These are phyloP conservation scores for Litchi chinensis DNA, from an alignment of 345 rosid species.

Conservation along the genomic window DNA sequence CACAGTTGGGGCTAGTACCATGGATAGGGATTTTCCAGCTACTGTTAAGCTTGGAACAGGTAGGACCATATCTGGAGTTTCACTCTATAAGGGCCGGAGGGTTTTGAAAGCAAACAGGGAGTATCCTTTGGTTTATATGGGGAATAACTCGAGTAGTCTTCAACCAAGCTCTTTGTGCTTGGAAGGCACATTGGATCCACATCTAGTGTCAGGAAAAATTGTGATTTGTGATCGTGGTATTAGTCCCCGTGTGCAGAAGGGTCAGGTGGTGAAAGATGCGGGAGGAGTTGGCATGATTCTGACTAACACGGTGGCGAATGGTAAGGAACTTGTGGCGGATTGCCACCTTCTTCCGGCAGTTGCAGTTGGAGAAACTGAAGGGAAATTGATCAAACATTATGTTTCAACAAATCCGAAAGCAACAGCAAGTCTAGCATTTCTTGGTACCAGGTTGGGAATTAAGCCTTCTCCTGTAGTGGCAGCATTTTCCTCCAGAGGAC, in stretches of 20 bases:
- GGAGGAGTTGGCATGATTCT: conserved; percentile 76
- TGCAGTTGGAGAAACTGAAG: conserved; percentile 83
- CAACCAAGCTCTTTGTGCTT: conserved; percentile 63
- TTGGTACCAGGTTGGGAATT: conserved; percentile 60
- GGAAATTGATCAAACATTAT: conserved; percentile 63
- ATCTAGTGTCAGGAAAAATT: conserved; percentile 57
- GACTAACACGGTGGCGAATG: conserved; percentile 67
- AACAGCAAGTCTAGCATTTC: conserved; percentile 50
- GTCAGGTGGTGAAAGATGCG: conserved; percentile 61
- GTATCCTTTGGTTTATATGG: conserved; percentile 64
- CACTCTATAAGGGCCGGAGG: conserved; percentile 60
- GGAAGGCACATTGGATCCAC: conserved; percentile 56
- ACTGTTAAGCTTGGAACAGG: conserved; percentile 52
- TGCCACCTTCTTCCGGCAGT: conserved; percentile 83
- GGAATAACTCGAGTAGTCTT: conserved; percentile 52
- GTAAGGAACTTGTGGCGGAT: conserved; percentile 93
- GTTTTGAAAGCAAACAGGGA: conserved; percentile 34
- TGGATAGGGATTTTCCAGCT: conserved; percentile 80
- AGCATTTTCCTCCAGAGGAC: conserved; percentile 78
- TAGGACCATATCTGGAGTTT: conserved; percentile 47
- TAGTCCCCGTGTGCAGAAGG: conserved; percentile 63
- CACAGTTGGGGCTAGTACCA: conserved; percentile 80
- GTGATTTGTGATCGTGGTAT: conserved; percentile 77
- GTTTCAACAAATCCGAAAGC: conserved; percentile 43
- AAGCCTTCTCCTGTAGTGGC: conserved; percentile 76